Conservation (phyloP, 805 yeast species). For the Hagleromyces aurorensis region DNA sequence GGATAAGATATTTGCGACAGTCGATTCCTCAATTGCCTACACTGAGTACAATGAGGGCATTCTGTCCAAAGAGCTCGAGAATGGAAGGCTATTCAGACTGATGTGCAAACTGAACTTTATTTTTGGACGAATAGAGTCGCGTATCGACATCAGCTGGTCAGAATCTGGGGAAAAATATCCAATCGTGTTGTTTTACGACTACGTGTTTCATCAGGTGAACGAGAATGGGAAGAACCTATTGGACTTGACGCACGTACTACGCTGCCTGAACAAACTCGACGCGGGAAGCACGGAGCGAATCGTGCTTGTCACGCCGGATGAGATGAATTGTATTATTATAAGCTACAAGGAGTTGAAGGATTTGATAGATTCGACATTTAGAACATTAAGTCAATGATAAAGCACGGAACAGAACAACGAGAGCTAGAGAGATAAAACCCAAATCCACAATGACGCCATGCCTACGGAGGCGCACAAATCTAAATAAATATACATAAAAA, state of each 20-base stretch:
- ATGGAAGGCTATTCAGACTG: slow-evolving; percentile 76
- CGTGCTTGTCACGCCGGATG: slow-evolving; percentile 75
- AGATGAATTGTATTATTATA: slow-evolving; percentile 74
- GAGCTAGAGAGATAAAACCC: too few species aligned
- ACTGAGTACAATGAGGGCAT: slow-evolving; percentile 55
- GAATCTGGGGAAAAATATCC: slow-evolving; percentile 72
- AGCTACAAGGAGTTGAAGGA: slow-evolving; percentile 77
- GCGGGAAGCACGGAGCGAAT: slow-evolving; percentile 84
- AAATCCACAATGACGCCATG: too few species aligned
- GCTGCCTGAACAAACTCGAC: slow-evolving; percentile 79
- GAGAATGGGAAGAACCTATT: slow-evolving; percentile 68
- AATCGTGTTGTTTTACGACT: slow-evolving; percentile 68
- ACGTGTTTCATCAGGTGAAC: slow-evolving; percentile 77
- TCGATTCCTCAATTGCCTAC: slow-evolving; percentile 44
- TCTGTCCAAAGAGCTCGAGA: slow-evolving; percentile 71
- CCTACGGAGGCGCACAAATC: too few species aligned
- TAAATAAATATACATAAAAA: too few species aligned
- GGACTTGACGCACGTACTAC: slow-evolving; percentile 75
- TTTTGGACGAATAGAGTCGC: slow-evolving; percentile 62
- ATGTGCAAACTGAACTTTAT: slow-evolving; percentile 75
- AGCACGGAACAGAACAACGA: slow-evolving; percentile 6
- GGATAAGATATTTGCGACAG: slow-evolving; percentile 37
- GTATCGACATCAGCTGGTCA: slow-evolving; percentile 52
- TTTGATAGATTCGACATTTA: slow-evolving; percentile 60
- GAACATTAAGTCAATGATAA: slow-evolving; percentile 29